Percentiles rank a stretch among this genome's conserved stretches.
phyloP scores from a whole-genome alignment of 345 rosid genomes.

The Brassica carinata region DNA sequence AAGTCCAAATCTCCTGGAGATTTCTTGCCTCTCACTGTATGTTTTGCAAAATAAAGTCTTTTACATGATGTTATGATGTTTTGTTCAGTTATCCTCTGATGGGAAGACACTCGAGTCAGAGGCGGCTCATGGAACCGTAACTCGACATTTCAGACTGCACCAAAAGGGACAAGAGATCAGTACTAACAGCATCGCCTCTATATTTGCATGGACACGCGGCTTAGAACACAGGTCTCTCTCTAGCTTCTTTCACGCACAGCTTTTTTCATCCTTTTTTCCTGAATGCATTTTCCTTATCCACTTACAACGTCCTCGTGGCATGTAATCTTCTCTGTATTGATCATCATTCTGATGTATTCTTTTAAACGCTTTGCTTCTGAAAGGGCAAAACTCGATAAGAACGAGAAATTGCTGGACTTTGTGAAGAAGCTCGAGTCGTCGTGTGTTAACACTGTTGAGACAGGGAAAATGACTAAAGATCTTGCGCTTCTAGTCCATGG shows the following conservation, averaged over 20 bases:
- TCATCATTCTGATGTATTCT: background rate
- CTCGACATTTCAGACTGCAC: slow-evolving; percentile 85
- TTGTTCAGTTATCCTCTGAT: slow-evolving; percentile 80
- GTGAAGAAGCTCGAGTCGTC: slow-evolving; percentile 84
- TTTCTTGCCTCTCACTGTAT: slow-evolving; percentile 88
- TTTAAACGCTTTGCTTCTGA: slow-evolving; percentile 8
- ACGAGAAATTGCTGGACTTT: slow-evolving; percentile 67
- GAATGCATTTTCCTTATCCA: background rate
- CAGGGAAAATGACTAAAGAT: slow-evolving; percentile 96
- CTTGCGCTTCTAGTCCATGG: slow-evolving; percentile 86
- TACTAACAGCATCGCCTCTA: slow-evolving; percentile 95
- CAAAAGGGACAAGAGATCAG: slow-evolving; percentile 98
- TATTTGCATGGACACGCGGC: slow-evolving; percentile 96
- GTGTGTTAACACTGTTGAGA: slow-evolving; percentile 81
- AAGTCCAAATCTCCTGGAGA: slow-evolving; percentile 66
- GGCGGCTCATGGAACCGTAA: slow-evolving; percentile 98
- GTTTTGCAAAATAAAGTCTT: slow-evolving; percentile 27
- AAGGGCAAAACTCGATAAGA: slow-evolving; percentile 92
- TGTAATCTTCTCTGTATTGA: background rate
- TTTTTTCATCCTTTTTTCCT: background rate
- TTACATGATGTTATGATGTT: slow-evolving; percentile 1
- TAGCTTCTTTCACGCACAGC: background rate
- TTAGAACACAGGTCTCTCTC: slow-evolving; percentile 88
- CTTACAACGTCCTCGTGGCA: background rate
- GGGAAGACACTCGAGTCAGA: slow-evolving; percentile 76